Conservation (phyloP, 2,329 filamentous ascomycete genomes). For the Amauroascus niger region DNA sequence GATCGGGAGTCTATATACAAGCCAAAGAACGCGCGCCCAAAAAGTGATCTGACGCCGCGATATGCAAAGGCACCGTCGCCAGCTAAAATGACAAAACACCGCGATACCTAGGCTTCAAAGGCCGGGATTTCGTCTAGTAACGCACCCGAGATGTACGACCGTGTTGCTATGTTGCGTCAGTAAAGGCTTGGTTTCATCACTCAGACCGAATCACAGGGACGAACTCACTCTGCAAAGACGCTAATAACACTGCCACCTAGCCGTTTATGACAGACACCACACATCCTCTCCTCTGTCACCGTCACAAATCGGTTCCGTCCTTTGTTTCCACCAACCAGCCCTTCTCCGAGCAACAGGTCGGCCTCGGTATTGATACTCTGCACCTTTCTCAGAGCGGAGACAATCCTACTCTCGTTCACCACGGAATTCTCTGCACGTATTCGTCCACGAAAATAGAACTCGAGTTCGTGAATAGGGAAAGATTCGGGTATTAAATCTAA, state of each 20-base stretch:
- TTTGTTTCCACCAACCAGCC: slow-evolving; percentile 42
- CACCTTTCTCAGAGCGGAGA: slow-evolving; percentile 65
- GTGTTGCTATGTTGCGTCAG: slow-evolving; percentile 32
- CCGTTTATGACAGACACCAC: slow-evolving; percentile 85
- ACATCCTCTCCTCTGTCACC: slow-evolving; percentile 79
- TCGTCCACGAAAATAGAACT: slow-evolving; percentile 83
- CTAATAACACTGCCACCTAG: slow-evolving; percentile 85
- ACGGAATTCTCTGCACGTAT: slow-evolving; percentile 78
- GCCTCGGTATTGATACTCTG: slow-evolving; percentile 70
- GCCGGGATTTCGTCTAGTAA: slow-evolving; percentile 39
- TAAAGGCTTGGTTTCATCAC: neutral
- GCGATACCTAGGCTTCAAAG: slow-evolving; percentile 12
- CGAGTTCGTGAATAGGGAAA: slow-evolving; percentile 67
- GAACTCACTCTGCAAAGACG: slow-evolving; percentile 68
- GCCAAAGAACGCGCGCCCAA: neutral
- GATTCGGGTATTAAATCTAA: slow-evolving; percentile 73
- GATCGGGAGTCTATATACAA: slow-evolving; percentile 9
- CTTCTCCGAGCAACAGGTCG: slow-evolving; percentile 63
- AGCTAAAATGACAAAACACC: slow-evolving; percentile 16
- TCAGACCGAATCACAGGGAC: neutral
- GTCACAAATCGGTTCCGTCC: slow-evolving; percentile 61
- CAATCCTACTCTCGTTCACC: slow-evolving; percentile 69
- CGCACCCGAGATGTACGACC: slow-evolving; percentile 74
- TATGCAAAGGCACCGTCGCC: neutral
- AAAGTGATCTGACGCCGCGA: neutral